Conservation (phyloP, 768 basidiomycete species). For the Holtermanniella nyarrowii region DNA sequence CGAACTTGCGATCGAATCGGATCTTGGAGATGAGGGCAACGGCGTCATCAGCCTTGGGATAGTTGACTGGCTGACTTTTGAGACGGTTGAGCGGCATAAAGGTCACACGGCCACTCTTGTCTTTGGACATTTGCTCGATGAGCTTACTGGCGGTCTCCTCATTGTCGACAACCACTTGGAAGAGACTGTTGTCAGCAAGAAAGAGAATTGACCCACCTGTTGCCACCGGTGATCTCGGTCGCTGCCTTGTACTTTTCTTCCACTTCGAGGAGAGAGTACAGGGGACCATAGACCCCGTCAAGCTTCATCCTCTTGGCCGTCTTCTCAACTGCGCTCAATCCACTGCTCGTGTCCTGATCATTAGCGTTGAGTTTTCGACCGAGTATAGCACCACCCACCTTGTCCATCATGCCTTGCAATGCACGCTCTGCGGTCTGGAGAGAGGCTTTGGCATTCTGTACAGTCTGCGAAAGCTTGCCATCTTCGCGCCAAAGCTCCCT, state of each 20-base stretch:
- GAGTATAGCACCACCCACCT: slow-evolving; percentile 47
- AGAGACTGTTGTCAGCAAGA: slow-evolving; percentile 51
- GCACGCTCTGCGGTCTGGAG: slow-evolving; percentile 66
- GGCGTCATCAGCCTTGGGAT: slow-evolving; percentile 43
- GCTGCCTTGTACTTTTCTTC: slow-evolving; percentile 86
- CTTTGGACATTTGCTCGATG: slow-evolving; percentile 86
- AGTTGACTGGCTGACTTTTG: slow-evolving; percentile 56
- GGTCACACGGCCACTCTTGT: slow-evolving; percentile 87
- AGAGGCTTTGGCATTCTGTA: slow-evolving; percentile 68
- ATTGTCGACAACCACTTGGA: slow-evolving; percentile 95
- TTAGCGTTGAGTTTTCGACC: slow-evolving; percentile 7
- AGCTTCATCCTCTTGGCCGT: slow-evolving; percentile 67
- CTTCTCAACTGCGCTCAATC: slow-evolving; percentile 71
- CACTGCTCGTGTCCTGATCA: slow-evolving; percentile 74
- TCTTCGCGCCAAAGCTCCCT: slow-evolving; percentile 88
- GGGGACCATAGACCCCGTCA: slow-evolving; percentile 80
- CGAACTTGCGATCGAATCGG: slow-evolving; percentile 56
- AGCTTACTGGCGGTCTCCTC: slow-evolving; percentile 84
- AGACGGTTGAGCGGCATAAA: slow-evolving; percentile 98
- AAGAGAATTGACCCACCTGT: slow-evolving; percentile 52
- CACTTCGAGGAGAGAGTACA: slow-evolving; percentile 88
- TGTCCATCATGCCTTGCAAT: slow-evolving; percentile 89
- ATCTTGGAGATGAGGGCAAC: slow-evolving; percentile 67
- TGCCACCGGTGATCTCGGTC: slow-evolving; percentile 89
- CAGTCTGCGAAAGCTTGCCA: slow-evolving; percentile 67